Conservation (phyloP, 2,329 filamentous ascomycete species). For the Mariannaea elegans region DNA sequence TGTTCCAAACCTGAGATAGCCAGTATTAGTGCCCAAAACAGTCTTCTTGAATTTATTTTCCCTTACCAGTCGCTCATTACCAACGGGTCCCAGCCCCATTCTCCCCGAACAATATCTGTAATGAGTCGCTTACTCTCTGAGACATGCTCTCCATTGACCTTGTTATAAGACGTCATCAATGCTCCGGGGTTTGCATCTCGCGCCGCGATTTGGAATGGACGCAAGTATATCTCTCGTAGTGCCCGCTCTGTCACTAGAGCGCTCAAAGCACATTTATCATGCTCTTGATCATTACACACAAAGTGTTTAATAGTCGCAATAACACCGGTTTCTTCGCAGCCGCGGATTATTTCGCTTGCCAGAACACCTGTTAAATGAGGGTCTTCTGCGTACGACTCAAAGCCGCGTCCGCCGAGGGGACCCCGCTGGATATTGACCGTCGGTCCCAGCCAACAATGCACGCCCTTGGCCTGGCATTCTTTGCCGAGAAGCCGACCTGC, state of each 20-base stretch:
- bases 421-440: conserved; percentile 12
- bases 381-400: conserved; percentile 17
- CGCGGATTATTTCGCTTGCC: neutral
- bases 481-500: conserved; percentile 17
- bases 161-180: conserved; percentile 56
- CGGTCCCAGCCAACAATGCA: conserved; percentile 11
- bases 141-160: conserved; percentile 48
- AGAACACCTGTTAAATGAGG: conserved; percentile 4
- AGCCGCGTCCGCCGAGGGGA: conserved; percentile 8
- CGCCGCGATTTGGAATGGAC: conserved; percentile 53
- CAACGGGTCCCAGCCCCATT: conserved; percentile 54
- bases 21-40: neutral
- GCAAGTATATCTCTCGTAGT: conserved; percentile 46
- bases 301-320: conserved; percentile 13
- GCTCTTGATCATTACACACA: conserved; percentile 14
- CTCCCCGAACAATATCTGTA: conserved; percentile 49
- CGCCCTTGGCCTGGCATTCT: conserved; percentile 18
- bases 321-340: neutral
- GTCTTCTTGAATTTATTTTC: too few relatives aligned
- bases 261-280: neutral
- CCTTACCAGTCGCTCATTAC: conserved; percentile 56
- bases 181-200: conserved; percentile 47
- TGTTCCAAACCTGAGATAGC: conserved; percentile 25
- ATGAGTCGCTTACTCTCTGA: conserved; percentile 21
- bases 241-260: neutral